phyloP scores from a whole-genome alignment of 2,329 filamentous ascomycete genomes.

The Karstenula rhodostoma region DNA sequence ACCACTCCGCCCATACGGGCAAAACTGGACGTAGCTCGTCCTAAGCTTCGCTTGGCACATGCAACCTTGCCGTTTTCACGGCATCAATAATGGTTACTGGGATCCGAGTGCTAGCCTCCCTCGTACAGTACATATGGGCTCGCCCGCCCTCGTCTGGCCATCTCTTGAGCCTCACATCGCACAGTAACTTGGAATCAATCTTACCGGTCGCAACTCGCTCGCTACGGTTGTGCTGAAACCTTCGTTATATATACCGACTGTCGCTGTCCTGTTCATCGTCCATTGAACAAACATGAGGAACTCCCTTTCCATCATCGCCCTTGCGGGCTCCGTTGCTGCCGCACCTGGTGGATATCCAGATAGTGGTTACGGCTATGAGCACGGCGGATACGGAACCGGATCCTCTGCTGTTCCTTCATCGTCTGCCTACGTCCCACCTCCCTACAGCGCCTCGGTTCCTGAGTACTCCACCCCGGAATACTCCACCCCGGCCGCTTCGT shows the following conservation, averaged over 20 bases:
- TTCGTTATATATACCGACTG: constrained; percentile 35
- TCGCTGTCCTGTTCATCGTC: constrained; percentile 22
- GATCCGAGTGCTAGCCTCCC: constrained; percentile 24
- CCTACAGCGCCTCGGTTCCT: not conserved
- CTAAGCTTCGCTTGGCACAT: constrained; percentile 38
- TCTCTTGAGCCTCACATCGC: constrained; percentile 26
- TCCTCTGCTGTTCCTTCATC: constrained; percentile 8
- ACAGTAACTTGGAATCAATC: constrained; percentile 24
- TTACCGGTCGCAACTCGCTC: constrained; percentile 45
- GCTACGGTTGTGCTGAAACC: constrained; percentile 47
- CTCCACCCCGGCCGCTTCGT: not conserved
- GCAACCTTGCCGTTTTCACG: constrained; percentile 37
- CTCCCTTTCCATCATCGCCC: constrained; percentile 40
- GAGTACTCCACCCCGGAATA: constrained; percentile 7
- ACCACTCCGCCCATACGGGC: constrained; percentile 20
- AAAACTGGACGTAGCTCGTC: constrained; percentile 22
- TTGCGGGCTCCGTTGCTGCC: constrained; percentile 41
- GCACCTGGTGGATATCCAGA: constrained; percentile 17
- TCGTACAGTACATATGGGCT: constrained; percentile 36
- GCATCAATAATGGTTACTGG: constrained; percentile 21
- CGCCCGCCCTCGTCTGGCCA: constrained; percentile 24
- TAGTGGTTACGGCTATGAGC: constrained; percentile 3
- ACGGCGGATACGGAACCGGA: constrained; percentile 5
- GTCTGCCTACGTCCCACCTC: constrained; percentile 9
- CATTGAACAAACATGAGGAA: constrained; percentile 39